Percentiles rank a stretch among this genome's conserved stretches.
Conservation (phyloP, 148 eudicot genomes). For the Pharnaceum exiguum region DNA sequence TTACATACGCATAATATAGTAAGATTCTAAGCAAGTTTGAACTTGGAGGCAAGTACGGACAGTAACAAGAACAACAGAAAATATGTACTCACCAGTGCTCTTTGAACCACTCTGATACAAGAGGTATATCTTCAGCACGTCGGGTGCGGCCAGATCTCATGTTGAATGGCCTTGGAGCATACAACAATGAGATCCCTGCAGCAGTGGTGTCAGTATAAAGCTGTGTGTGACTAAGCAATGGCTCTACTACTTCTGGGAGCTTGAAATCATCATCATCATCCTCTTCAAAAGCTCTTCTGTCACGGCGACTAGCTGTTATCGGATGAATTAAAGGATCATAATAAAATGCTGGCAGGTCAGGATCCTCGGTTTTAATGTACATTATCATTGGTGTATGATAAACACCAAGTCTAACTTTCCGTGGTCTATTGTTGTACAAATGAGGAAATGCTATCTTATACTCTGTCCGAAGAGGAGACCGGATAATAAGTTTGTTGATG, state of each 20-base stretch:
- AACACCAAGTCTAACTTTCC: conserved; percentile 87
- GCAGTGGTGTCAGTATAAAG: conserved; percentile 96
- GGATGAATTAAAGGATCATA: conserved; percentile 97
- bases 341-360: conserved; percentile 97
- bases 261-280: conserved; percentile 83
- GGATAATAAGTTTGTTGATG: conserved; percentile 91
- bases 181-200: conserved; percentile 86
- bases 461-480: conserved; percentile 96
- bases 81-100: conserved; percentile 75
- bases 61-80: not conserved
- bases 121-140: conserved; percentile 97
- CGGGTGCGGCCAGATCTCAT: conserved; percentile 97
- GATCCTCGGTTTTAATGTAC: conserved; percentile 98
- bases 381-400: conserved; percentile 98
- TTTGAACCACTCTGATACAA: conserved; percentile 98
- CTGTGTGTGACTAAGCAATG: conserved; percentile 64
- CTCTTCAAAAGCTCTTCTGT: conserved; percentile 59
- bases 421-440: conserved; percentile 93
- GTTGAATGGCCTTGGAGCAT: conserved; percentile 95
- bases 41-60: not conserved
- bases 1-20: not conserved
- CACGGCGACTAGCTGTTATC: conserved; percentile 62
- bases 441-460: conserved; percentile 96
- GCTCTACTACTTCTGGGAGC: conserved; percentile 92
- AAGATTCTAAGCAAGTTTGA: not conserved